phyloP scores from a whole-genome alignment of 1,139 yeast species.

The Pichia sp. region DNA sequence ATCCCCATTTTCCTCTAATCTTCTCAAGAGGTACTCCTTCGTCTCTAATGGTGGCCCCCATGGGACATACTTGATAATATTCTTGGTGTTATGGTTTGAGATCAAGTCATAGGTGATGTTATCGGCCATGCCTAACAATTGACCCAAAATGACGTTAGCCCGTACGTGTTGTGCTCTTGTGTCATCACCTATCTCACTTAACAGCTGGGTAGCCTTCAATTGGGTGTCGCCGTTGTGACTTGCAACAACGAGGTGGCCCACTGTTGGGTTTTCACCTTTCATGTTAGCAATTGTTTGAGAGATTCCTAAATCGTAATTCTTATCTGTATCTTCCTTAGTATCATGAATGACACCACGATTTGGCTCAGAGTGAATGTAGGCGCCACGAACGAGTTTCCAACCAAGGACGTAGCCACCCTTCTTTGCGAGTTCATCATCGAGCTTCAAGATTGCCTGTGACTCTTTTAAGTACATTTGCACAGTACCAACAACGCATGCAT shows the following conservation, averaged over 20 bases:
- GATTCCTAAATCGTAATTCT: constrained; percentile 67
- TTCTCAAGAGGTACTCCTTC: constrained; percentile 80
- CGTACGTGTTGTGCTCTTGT: constrained; percentile 27
- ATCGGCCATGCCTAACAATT: constrained; percentile 95
- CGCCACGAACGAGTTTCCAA: constrained; percentile 93
- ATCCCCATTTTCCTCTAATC: constrained; percentile 95
- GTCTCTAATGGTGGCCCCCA: constrained; percentile 98
- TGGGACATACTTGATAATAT: constrained; percentile 89
- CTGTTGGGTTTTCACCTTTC: constrained; percentile 43
- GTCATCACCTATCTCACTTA: constrained; percentile 23
- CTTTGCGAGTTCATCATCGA: constrained; percentile 61
- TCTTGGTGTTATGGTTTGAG: constrained; percentile 53
- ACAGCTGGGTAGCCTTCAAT: constrained; percentile 55
- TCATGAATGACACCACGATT: constrained; percentile 66
- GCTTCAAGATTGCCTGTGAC: constrained; percentile 52
- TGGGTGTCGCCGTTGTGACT: constrained; percentile 85
- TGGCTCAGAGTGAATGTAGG: constrained; percentile 87
- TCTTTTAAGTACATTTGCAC: constrained; percentile 86
- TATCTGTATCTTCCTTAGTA: constrained; percentile 73
- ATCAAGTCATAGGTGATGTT: constrained; percentile 74
- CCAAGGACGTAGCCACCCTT: constrained; percentile 68
- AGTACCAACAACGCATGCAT: constrained; percentile 78
- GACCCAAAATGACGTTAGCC: constrained; percentile 77
- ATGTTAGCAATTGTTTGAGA: constrained; percentile 57
- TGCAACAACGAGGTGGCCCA: constrained; percentile 88